Evolutionary conservation across 106 monocot species (phyloP), one percentile per base, ranked within the genome.

Genomic region (Apostasia shenzhenica): DNA sequence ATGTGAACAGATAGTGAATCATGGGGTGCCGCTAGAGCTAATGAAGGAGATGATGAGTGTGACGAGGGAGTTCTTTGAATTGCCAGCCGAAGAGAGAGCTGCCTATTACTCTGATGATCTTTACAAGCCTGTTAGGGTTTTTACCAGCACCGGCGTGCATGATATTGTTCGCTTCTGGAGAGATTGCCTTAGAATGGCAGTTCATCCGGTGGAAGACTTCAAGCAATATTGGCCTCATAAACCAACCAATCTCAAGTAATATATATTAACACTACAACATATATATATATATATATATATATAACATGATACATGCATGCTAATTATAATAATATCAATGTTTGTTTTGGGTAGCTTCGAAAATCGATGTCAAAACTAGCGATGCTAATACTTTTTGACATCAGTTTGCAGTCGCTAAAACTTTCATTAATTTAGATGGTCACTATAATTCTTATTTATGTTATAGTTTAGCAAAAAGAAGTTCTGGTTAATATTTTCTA

Each of bases 1-100:
- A 44, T 43, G 3, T 1, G 26, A 52, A 40, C 51, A 76, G 76
- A 60, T 76, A 14, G 26, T 76, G 2, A 76, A 76, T 11, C 76
- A 76, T 76, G 76, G 76, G 1, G 14, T 76, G n/a, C 26, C 38
- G 1, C 11, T 60, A 12, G 43, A 69, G 54, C n/a, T 69, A 45
- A 51, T 68, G 0, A 39, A 42, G 4, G 67, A 67, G 0, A 45
- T 61, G 44, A 59, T 68, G 45, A 5, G 6, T 0, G 45, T 75
- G 1, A 40, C 43, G 6, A 5, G 53, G 10, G 75, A 68, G 9
- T 75, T 75, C 61, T 75, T 75, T 14, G 60, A 68, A 43, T 52
- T 75, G 68, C 67, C 68, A 4, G 37, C 44, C 0, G 68, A 68
- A 54, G 61, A 61, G 9, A 75, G 52, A 55, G 60, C 43, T 5